Percentiles rank a stretch among this genome's conserved stretches.
Evolutionary conservation across 2,329 filamentous ascomycete genomes (phyloP).

Genomic region (Exophiala dermatitidis): DNA sequence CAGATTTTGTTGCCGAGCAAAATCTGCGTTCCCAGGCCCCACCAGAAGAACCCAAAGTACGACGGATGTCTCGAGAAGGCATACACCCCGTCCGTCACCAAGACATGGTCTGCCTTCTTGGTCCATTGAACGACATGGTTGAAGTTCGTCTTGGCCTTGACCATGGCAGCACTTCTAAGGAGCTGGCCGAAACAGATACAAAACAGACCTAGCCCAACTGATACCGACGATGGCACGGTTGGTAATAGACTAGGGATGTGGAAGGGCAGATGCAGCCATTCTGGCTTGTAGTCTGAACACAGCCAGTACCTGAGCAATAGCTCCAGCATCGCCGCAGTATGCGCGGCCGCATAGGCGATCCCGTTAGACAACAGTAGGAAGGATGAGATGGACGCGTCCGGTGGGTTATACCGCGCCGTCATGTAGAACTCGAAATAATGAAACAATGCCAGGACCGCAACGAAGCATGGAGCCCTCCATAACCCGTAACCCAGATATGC

Average conservation of each 20-base stretch:
- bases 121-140: constrained; percentile 69
- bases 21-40: constrained; percentile 89
- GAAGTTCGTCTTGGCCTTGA: constrained; percentile 81
- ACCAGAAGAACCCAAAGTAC: constrained; percentile 99
- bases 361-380: constrained; percentile 85
- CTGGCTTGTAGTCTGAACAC: constrained; percentile 11
- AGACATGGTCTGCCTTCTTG: constrained; percentile 61
- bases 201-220: constrained; percentile 50
- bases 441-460: constrained; percentile 62
- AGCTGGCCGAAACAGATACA: constrained; percentile 65
- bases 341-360: constrained; percentile 73
- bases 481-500: constrained; percentile 29
- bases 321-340: constrained; percentile 66
- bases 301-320: constrained; percentile 42
- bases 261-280: constrained; percentile 17
- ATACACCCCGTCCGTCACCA: constrained; percentile 84
- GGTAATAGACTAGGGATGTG: constrained; percentile 26
- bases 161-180: constrained; percentile 77
- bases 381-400: constrained; percentile 61
- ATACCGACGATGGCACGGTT: constrained; percentile 29
- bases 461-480: constrained; percentile 53
- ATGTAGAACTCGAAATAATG: constrained; percentile 97
- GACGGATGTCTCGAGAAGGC: constrained; percentile 70
- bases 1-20: constrained; percentile 79
- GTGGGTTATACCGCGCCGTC: constrained; percentile 76